These are phyloP conservation scores for Tylopilus sp. DNA, from an alignment of 768 basidiomycete species.

Conservation along the genomic window DNA sequence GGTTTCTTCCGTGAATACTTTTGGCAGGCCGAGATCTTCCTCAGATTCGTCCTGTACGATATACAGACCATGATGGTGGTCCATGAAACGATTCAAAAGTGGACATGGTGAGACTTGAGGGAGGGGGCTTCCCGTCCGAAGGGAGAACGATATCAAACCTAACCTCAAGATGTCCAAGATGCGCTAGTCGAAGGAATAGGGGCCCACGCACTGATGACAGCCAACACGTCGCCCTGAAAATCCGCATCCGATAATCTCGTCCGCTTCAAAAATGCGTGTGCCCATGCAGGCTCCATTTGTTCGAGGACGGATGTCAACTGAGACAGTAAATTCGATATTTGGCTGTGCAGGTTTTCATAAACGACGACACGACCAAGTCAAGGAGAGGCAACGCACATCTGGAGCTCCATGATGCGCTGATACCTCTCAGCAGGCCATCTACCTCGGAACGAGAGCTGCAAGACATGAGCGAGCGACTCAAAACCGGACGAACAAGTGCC, in stretches of 20 bases:
- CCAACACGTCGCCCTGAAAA: constrained; percentile 83
- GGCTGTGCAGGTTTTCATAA: constrained; percentile 37
- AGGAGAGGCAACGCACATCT: constrained; percentile 46
- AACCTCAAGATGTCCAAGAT: neutral
- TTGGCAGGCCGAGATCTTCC: constrained; percentile 71
- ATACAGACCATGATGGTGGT: constrained; percentile 54
- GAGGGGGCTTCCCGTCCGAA: constrained; percentile 69
- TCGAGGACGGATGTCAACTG: constrained; percentile 72
- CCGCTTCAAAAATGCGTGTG: constrained; percentile 68
- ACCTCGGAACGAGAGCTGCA: constrained; percentile 73
- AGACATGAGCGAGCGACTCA: neutral
- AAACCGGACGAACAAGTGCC: neutral
- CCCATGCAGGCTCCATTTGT: constrained; percentile 74
- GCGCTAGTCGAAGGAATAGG: neutral
- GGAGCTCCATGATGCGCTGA: constrained; percentile 61
- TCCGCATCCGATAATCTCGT: constrained; percentile 73
- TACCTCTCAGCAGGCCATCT: constrained; percentile 81
- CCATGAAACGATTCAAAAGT: constrained; percentile 44
- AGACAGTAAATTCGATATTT: constrained; percentile 65
- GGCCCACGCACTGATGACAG: constrained; percentile 62
- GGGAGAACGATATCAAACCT: constrained; percentile 75
- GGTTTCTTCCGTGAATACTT: constrained; percentile 67
- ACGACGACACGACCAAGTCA: neutral
- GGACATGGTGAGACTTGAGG: constrained; percentile 88
- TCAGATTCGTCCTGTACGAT: constrained; percentile 71